Evolutionary conservation across 805 yeast species (phyloP).

Genomic region (Candida sonorensis): DNA sequence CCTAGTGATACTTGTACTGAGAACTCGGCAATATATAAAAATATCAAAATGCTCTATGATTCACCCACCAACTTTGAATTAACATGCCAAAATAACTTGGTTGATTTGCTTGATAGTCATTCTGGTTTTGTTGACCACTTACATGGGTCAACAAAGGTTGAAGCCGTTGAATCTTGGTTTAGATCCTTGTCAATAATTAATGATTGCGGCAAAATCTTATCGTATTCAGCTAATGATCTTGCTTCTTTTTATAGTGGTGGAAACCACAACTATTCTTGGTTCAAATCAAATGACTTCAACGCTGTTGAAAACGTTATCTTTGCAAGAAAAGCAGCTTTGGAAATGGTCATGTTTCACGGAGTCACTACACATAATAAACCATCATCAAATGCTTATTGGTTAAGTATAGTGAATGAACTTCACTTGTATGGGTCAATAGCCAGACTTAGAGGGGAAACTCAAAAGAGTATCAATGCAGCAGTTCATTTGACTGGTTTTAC

Average conservation of each 20-base stretch:
- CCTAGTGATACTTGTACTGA: conserved; percentile 31
- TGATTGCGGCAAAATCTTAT: conserved; percentile 16
- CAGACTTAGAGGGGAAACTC: conserved; percentile 32
- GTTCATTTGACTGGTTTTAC: conserved; percentile 36
- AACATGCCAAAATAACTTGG: conserved; percentile 18
- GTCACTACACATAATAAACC: too few species aligned
- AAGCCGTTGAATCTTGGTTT: conserved; percentile 22
- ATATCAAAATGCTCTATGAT: conserved; percentile 42
- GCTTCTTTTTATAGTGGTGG: conserved; percentile 8
- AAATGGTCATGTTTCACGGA: too few species aligned
- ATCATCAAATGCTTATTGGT: conserved; percentile 5
- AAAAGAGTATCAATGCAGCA: conserved; percentile 45
- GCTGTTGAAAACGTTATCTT: conserved; percentile 37
- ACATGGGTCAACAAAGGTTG: conserved; percentile 1
- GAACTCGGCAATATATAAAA: conserved; percentile 43
- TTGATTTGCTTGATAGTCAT: conserved; percentile 12
- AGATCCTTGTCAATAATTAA: conserved; percentile 26
- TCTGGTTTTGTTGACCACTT: conserved; percentile 3
- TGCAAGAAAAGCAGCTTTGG: conserved; percentile 34
- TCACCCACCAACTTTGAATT: conserved; percentile 13
- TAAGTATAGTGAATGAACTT: conserved; percentile 32
- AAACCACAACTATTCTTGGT: conserved; percentile 30
- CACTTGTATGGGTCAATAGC: conserved; percentile 36
- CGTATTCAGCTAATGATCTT: conserved; percentile 5
- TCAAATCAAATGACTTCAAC: conserved; percentile 26